Evolutionary conservation across 2,329 filamentous ascomycete species (phyloP), one percentile per base, ranked within the genome.

Genomic region (Neofusicoccum parvum): DNA sequence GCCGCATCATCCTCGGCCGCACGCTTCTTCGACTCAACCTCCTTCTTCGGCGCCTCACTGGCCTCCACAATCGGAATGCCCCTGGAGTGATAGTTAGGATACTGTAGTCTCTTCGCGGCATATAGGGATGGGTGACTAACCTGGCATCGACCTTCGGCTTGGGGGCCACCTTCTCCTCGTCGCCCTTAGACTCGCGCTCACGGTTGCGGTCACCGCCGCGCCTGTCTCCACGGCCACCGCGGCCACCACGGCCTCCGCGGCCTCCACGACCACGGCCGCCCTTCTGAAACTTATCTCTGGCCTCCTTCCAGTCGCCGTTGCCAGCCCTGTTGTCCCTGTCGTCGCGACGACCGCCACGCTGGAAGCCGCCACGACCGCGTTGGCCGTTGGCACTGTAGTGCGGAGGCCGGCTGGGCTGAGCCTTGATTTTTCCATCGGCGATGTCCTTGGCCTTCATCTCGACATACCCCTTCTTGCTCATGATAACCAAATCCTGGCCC

Each of bases 401-500:
- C 41, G 62, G 62, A 12, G 62, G 62, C 3, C 62, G 41, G 12
- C 50, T 36, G 32, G 62, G 62, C 50, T 64, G 62, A 11, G 75
- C 72, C 72, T 76, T 71, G 68, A 81, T 74, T 67, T 74, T 78
- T 62, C 79, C 77, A 7, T 79, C 77, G 58, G 75, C 74, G 69
- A 82, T 82, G 65, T 79, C 79, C 65, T 80, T 69, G 68, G 76
- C 78, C 75, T 84, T 83, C 73, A 75, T 76, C 64, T 80, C 77
- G 70, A 91, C 90, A 79, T 99, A 99, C 17, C 88, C 90, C 73
- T 87, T 87, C 88, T 99, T 99, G 79, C 88, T 89, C 88, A 92
- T 94, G 81, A 95, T 89, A 75, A 88, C 81, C 60, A 98, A 84
- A 39, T 92, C 88, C 70, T 91, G 84, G 60, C 86, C 93, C 78